Evolutionary conservation across 768 basidiomycete genomes (phyloP).

Genomic region (Tephrocybe sp.): DNA sequence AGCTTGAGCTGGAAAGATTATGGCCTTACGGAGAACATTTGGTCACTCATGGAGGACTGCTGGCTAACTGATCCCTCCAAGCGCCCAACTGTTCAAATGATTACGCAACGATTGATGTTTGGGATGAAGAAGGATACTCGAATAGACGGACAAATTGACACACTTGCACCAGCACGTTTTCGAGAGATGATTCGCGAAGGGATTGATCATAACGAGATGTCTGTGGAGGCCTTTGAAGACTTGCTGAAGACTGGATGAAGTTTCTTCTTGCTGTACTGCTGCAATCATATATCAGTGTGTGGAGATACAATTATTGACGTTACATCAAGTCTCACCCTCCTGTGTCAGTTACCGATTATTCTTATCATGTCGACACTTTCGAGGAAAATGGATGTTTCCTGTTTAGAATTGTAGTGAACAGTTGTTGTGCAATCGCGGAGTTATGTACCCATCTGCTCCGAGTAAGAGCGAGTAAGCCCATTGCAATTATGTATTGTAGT

Average conservation of each 20-base stretch:
- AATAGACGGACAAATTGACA: not conserved
- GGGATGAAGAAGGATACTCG: not conserved
- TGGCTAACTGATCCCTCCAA: not conserved
- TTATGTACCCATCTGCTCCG: no score
- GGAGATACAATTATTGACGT: no score
- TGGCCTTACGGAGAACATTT: not conserved
- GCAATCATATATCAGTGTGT: no score
- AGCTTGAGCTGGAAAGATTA: not conserved
- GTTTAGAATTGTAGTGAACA: no score
- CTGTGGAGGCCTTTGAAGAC: not conserved
- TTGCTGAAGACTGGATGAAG: not conserved
- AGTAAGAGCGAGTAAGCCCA: no score
- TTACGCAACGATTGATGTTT: not conserved
- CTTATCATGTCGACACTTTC: no score
- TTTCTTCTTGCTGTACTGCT: no score
- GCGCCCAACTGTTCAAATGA: not conserved
- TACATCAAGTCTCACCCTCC: no score
- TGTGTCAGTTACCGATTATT: no score
- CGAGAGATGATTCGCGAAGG: not conserved
- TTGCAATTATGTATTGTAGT: not conserved
- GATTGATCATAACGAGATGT: not conserved
- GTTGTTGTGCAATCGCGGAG: no score
- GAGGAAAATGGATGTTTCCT: no score
- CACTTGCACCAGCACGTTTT: not conserved
- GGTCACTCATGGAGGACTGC: not conserved